Conservation (phyloP, 106 monocot species). For the Ottelia alismoides region DNA sequence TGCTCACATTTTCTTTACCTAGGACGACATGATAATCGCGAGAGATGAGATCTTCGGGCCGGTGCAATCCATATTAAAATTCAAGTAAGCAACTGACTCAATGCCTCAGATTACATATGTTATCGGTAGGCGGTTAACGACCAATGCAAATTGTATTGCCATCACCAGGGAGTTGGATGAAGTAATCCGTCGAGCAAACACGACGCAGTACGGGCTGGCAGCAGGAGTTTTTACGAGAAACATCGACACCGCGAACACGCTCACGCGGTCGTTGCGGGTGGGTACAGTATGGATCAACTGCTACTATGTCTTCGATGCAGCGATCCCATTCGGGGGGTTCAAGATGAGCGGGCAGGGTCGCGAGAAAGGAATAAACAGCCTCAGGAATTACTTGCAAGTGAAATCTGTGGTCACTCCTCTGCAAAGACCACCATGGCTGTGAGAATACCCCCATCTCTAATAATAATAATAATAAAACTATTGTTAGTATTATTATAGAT, state of each 20-base stretch:
- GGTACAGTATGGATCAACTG: constrained; percentile 73
- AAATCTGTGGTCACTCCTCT: constrained; percentile 63
- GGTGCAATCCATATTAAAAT: constrained; percentile 71
- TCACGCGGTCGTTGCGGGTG: constrained; percentile 38
- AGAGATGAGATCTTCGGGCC: constrained; percentile 81
- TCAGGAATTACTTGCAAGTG: constrained; percentile 56
- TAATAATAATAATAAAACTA: too few species aligned
- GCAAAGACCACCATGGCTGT: constrained; percentile 63
- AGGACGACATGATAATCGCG: constrained; percentile 70
- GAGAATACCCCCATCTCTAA: too few species aligned
- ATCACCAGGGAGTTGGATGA: constrained; percentile 56
- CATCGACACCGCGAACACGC: constrained; percentile 56
- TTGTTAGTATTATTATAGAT: too few species aligned
- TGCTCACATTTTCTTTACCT: constrained; percentile 1
- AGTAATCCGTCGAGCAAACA: constrained; percentile 57
- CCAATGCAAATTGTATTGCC: background rate
- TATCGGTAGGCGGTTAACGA: background rate
- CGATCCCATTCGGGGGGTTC: constrained; percentile 73
- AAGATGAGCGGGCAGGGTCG: constrained; percentile 80
- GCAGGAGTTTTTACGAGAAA: constrained; percentile 51
- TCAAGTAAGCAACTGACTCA: constrained; percentile 33
- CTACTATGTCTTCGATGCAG: constrained; percentile 57
- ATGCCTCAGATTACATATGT: background rate
- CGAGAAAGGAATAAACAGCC: constrained; percentile 71
- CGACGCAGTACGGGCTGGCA: constrained; percentile 30